Percentiles rank a stretch among this genome's conserved stretches.
Evolutionary conservation across 2,329 filamentous ascomycete genomes (phyloP).

Genomic region (Xylaria sp.): DNA sequence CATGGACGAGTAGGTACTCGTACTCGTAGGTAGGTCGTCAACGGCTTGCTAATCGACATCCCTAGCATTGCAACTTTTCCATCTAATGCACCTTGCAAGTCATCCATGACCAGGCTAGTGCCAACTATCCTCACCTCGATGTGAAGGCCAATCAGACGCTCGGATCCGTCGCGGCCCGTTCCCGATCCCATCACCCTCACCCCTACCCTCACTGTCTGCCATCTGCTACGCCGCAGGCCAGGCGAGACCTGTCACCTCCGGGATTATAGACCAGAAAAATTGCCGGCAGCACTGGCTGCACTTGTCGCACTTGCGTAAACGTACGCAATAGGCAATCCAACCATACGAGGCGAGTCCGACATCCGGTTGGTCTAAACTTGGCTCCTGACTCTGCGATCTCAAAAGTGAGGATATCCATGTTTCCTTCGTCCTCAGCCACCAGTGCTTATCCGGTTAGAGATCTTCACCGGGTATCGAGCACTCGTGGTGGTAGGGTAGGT

Average conservation of each 20-base stretch:
- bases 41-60: not conserved
- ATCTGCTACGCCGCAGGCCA: not conserved
- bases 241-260: not conserved
- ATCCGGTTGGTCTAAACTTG: conserved; percentile 9
- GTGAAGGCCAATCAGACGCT: not conserved
- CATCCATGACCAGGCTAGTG: not conserved
- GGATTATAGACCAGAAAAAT: not conserved
- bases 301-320: not conserved
- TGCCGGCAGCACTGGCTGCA: not conserved
- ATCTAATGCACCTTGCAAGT: not conserved
- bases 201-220: not conserved
- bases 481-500: not conserved
- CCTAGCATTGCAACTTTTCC: not conserved
- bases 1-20: too few species aligned
- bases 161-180: not conserved
- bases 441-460: not conserved
- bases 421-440: not conserved
- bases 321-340: not conserved
- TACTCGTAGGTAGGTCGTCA: too few species aligned
- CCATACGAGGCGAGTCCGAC: not conserved
- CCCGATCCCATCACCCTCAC: not conserved
- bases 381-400: not conserved
- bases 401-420: not conserved
- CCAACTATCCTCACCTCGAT: not conserved
- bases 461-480: not conserved